phyloP scores from a whole-genome alignment of 371 early-diverging fungal genomes.

The Mucor velutinosus region DNA sequence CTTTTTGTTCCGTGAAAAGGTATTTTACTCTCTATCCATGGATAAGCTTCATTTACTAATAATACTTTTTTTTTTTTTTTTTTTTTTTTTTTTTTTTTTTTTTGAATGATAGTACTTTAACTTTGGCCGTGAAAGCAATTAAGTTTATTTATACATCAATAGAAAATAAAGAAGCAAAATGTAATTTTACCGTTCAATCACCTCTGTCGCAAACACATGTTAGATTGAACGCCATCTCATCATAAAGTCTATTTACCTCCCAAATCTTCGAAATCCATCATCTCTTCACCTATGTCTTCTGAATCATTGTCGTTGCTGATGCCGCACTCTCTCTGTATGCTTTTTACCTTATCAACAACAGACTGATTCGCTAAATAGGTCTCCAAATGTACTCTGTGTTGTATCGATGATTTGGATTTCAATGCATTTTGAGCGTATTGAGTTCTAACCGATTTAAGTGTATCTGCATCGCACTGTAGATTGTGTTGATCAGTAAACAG shows the following conservation, averaged over 20 bases:
- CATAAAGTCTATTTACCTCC: constrained; percentile 16
- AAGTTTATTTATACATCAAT: neutral
- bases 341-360: constrained; percentile 14
- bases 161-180: neutral
- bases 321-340: constrained; percentile 9
- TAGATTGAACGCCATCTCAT: too few species aligned
- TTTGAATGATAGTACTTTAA: constrained; percentile 18
- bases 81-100: too few species aligned
- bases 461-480: constrained; percentile 13
- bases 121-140: constrained; percentile 15
- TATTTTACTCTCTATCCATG: neutral
- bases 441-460: constrained; percentile 8
- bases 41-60: neutral
- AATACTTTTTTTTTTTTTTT: neutral
- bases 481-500: constrained; percentile 5
- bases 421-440: constrained; percentile 9
- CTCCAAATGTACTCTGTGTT: constrained; percentile 26
- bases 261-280: constrained; percentile 22
- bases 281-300: neutral
- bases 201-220: neutral
- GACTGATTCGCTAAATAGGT: constrained; percentile 18
- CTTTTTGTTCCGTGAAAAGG: constrained; percentile 54
- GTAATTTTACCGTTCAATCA: constrained; percentile 11
- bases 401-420: constrained; percentile 8
- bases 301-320: neutral